Conservation (phyloP, 2,329 filamentous ascomycete genomes). For the Penicillium frequentans region DNA sequence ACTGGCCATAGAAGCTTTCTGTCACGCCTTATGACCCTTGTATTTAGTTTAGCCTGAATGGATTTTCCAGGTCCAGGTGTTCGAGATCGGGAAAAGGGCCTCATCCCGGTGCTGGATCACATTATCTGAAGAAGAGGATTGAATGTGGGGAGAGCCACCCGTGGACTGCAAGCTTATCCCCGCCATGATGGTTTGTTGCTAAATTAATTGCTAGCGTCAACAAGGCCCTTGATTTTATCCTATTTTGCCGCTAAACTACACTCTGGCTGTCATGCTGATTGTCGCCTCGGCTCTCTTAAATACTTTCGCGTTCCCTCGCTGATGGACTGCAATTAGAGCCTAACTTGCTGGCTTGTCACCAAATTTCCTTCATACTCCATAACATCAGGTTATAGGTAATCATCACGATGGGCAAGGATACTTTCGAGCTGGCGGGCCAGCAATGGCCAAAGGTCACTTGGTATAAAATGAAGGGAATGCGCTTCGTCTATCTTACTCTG, state of each 20-base stretch:
- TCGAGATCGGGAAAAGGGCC: background rate
- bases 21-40: background rate
- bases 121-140: background rate
- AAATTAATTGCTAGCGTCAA: background rate
- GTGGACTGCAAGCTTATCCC: background rate
- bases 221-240: conserved; percentile 3
- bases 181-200: background rate
- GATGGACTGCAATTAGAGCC: background rate
- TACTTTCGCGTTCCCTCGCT: background rate
- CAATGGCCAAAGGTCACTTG: conserved; percentile 21
- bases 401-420: conserved; percentile 18
- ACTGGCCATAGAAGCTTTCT: background rate
- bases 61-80: background rate
- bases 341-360: background rate
- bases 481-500: conserved; percentile 20
- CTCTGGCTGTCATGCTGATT: background rate
- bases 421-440: conserved; percentile 18
- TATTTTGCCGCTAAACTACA: conserved; percentile 2
- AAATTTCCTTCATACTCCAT: background rate
- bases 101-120: background rate
- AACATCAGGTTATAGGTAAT: background rate
- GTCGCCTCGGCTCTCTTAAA: background rate
- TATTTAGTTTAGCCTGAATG: background rate
- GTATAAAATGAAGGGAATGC: conserved; percentile 25
- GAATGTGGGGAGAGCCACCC: background rate